Base-by-base conservation (phyloP, 176 grass and related monocot species). In the Ampelocalamus luodianensis region DNA sequence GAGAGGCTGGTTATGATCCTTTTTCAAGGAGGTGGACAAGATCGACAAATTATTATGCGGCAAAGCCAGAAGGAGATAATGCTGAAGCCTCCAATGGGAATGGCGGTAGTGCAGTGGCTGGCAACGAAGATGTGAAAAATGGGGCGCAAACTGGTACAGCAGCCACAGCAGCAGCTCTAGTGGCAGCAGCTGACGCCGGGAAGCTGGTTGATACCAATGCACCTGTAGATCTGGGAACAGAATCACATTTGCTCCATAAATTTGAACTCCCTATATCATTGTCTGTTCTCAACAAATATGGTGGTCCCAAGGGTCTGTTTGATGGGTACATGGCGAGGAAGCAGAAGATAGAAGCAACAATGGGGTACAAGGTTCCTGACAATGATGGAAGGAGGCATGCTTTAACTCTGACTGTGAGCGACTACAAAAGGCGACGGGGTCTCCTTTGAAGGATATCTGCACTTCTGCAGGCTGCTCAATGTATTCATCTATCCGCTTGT, bases 11-110 rank as follows among this genome's bases (percentile, higher is more conserved):
- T 65, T 98, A 98, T 78, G 93, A 98, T 73, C 96, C 96, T 58
- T 98, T 95, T 50, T 98, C 96, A 26, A 91, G 96, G 89, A 92
- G 96, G 81, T 98, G 96, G 96, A 98, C 93, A 79, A 91, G 93
- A 32, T 98, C 96, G 10, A 92, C 51, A 54, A 98, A 98, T 76
- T 98, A 95, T 89, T 98, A 94, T 60, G 81, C 89, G 14, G 85
- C 83, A 16, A 98, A 93, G 73, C 88, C 82, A 26, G 95, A 43
- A 62, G 95, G 49, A 62, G 86, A 89, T 54, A 92, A 67, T 68
- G 77, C 68, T 78, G 87, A 85, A 87, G 81, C 73, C 3, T 42
- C 83, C 24, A 86, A 85, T 36, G 90, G 14, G 22, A 69, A 92
- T 6, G 12, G 14, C 34, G 75, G 3, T 12, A 69, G 54, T 65